Evolutionary conservation across 208 protist species (phyloP), one percentile per base, ranked within the genome.

Genomic region (Kentomonas sorsogonicus): DNA sequence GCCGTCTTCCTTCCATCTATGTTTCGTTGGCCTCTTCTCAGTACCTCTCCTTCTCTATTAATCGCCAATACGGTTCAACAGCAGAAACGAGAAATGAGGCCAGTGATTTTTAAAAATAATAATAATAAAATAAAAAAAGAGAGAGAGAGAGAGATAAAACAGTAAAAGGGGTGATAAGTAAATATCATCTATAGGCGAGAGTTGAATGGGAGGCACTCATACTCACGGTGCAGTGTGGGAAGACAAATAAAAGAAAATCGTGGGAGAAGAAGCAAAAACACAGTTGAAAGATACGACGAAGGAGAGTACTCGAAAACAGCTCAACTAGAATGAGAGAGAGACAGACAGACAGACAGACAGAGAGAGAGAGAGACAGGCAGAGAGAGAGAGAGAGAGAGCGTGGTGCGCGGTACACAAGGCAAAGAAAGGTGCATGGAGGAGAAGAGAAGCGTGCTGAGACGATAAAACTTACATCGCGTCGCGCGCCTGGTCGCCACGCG

Each of bases 401-500:
- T 5, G 11, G 33, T 5, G 33, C 33, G 11, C 33, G 33, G 33
- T 11, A 15, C 5, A 36, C 18, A 41, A 44, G 20, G 16, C 34
- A 47, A 41, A 36, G n/a, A 31, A 56, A 16, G 1, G 16, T 36
- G 23, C 55, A 15, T 40, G 30, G 13, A 29, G 23, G 33, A 44
- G 18, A 11, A 47, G 16, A 7, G n/a, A 15, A 31, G 0, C 18
- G 22, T 58, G 7, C 15, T 22, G 29, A 6, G 9, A 1, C 41
- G 3, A 20, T 33, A 26, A 1, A 18, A 1, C 9, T 72, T 66
- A 81, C 39, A 86, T 74, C n/a, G 77, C 91, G 50, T 96, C 91
- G 40, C 86, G 78, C 3, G 86, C 87, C 53, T 92, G 82, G 51
- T 90, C 86, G 9, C 77, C 72, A 56, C 82, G 87, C 45, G 79